A percentile compares a stretch with the other conserved stretches of the same genome.
phyloP scores from a whole-genome alignment of 1,284 basidiomycete genomes.

The Lignosus rhinocerotis region DNA sequence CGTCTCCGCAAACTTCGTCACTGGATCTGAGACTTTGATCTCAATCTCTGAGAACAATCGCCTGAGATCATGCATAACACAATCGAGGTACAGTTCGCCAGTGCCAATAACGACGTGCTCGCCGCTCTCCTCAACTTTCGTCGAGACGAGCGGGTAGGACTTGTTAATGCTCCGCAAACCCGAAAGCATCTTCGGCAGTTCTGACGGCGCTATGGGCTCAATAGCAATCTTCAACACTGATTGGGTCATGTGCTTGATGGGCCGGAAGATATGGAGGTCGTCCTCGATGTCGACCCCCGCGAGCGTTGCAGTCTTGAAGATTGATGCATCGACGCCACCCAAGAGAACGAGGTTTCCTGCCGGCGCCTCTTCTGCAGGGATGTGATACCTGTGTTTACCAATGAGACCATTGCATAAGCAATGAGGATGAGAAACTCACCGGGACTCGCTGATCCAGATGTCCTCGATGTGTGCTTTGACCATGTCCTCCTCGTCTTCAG shows the following conservation, averaged over 20 bases:
- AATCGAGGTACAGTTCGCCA: constrained; percentile 96
- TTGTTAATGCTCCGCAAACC: constrained; percentile 98
- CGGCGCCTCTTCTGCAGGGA: constrained; percentile 85
- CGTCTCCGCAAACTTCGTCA: constrained; percentile 98
- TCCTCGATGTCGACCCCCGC: constrained; percentile 73
- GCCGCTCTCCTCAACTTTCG: constrained; percentile 98
- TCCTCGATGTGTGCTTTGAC: constrained; percentile 83
- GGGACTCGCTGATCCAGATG: constrained; percentile 87
- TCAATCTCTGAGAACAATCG: constrained; percentile 96
- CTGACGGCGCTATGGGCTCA: constrained; percentile 96
- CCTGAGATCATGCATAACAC: constrained; percentile 94
- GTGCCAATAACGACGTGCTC: constrained; percentile 98
- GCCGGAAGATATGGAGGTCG: constrained; percentile 92
- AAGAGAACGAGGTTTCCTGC: constrained; percentile 94
- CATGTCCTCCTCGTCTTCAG: constrained; percentile 99
- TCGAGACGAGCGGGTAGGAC: constrained; percentile 91
- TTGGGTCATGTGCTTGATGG: constrained; percentile 94
- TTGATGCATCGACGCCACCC: constrained; percentile 91
- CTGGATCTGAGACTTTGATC: constrained; percentile 99
- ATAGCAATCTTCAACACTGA: constrained; percentile 99
- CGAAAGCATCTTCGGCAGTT: constrained; percentile 98
- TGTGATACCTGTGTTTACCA: constrained; percentile 67
- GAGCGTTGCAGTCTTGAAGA: constrained; percentile 94
- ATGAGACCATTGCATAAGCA: background rate
- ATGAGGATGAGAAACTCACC: constrained; percentile 44